phyloP scores from a whole-genome alignment of 129 eudicot genomes.

The Chrysanthemum makinoi region DNA sequence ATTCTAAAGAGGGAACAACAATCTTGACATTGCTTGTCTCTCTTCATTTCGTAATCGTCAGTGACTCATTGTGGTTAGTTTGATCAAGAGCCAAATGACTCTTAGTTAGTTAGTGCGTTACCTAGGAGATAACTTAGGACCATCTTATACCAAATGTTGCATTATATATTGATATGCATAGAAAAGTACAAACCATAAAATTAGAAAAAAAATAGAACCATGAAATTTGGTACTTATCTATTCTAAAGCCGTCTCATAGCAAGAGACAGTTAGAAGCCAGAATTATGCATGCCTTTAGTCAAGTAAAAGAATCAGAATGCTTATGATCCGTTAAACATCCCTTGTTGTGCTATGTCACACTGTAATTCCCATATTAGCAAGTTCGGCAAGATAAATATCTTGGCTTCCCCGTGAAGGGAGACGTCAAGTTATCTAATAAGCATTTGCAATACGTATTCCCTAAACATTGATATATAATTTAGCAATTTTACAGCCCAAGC shows the following conservation, averaged over 20 bases:
- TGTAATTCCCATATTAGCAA: neutral
- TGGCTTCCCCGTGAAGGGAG: neutral
- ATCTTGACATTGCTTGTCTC: neutral
- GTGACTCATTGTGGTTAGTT: neutral
- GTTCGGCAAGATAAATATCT: neutral
- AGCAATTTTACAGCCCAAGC: neutral
- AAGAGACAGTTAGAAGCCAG: neutral
- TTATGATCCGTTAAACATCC: neutral
- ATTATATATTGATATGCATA: no score
- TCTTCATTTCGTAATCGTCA: neutral
- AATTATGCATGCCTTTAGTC: neutral
- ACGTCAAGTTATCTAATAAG: neutral
- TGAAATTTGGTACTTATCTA: neutral
- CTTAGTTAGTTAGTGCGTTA: conserved; percentile 3
- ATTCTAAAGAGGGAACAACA: neutral
- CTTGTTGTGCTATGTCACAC: neutral
- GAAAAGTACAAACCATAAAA: neutral
- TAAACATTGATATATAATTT: neutral
- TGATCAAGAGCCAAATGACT: neutral
- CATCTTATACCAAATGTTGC: neutral
- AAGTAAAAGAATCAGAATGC: neutral
- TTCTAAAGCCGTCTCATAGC: neutral
- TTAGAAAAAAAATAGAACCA: neutral
- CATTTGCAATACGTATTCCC: neutral
- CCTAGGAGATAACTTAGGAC: neutral